These are phyloP conservation scores for Alternaria infectoria DNA, from an alignment of 2,329 filamentous ascomycete species.

Conservation along the genomic window DNA sequence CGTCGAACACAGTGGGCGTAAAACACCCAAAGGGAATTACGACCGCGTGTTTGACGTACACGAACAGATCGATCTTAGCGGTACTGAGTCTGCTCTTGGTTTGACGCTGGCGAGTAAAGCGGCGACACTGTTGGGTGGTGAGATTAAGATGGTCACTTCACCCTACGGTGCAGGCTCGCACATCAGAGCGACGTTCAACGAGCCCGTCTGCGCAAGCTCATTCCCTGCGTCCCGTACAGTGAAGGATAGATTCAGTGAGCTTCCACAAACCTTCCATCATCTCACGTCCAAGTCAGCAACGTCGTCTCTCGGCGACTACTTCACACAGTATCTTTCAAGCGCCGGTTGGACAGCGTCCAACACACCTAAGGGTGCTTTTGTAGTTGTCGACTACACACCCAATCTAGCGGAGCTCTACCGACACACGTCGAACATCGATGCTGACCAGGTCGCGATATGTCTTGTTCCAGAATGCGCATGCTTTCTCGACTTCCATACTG, in stretches of 20 bases:
- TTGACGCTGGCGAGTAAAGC: constrained; percentile 53
- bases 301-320: constrained; percentile 17
- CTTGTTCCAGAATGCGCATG: constrained; percentile 33
- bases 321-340: constrained; percentile 19
- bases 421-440: constrained; percentile 10
- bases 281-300: constrained; percentile 13
- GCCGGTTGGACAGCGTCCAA: constrained; percentile 19
- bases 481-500: constrained; percentile 22
- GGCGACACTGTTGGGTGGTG: constrained; percentile 50
- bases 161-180: constrained; percentile 48
- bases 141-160: constrained; percentile 48
- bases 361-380: constrained; percentile 16
- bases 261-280: constrained; percentile 18
- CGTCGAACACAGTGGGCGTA: constrained; percentile 52
- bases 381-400: constrained; percentile 34
- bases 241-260: constrained; percentile 3
- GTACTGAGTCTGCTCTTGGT: constrained; percentile 52
- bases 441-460: constrained; percentile 35
- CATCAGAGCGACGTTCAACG: constrained; percentile 45
- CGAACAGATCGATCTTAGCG: constrained; percentile 50
- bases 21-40: constrained; percentile 47
- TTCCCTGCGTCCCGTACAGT: constrained; percentile 17
- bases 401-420: constrained; percentile 26
- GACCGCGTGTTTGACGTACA: constrained; percentile 53
- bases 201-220: constrained; percentile 33